Percentiles rank a stretch among this genome's conserved stretches.
These are phyloP conservation scores for Citrullus amarus DNA, from an alignment of 306 rosid species.

Conservation along the genomic window DNA sequence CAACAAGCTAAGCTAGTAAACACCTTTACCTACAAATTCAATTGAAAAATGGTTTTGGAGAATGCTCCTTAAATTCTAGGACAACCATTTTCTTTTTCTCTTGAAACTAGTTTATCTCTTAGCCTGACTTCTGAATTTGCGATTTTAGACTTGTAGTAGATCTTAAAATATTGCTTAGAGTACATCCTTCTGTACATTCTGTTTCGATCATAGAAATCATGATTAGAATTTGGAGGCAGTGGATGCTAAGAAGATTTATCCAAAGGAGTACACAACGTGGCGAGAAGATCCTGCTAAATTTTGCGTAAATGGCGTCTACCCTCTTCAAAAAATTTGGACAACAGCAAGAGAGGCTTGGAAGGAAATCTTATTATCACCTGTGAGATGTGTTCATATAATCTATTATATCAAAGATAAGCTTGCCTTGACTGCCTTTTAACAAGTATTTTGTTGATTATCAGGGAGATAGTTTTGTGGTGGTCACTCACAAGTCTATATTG, in stretches of 20 bases:
- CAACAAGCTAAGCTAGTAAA: background rate
- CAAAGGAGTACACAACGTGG: slow-evolving; percentile 49
- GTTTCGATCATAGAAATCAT: slow-evolving; percentile 28
- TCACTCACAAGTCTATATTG: slow-evolving; percentile 74
- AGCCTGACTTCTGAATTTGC: background rate
- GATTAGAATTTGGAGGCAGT: slow-evolving; percentile 50
- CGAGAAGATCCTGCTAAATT: slow-evolving; percentile 75
- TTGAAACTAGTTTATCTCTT: background rate
- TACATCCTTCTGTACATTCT: slow-evolving; percentile 6
- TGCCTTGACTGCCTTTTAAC: background rate
- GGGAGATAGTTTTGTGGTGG: slow-evolving; percentile 61
- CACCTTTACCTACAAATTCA: background rate
- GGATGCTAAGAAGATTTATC: slow-evolving; percentile 35
- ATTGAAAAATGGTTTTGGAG: background rate
- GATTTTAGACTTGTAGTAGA: background rate
- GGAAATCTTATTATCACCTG: slow-evolving; percentile 56
- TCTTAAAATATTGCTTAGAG: slow-evolving; percentile 2
- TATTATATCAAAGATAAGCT: background rate
- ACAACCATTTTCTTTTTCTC: background rate
- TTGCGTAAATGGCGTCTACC: slow-evolving; percentile 42
- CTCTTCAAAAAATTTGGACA: slow-evolving; percentile 48
- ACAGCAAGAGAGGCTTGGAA: slow-evolving; percentile 64
- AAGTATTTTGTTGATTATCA: slow-evolving; percentile 15
- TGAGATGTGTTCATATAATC: slow-evolving; percentile 19
- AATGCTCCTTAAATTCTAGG: background rate